Evolutionary conservation across 208 protist genomes (phyloP), one percentile per base, ranked within the genome.

Genomic region (Wallacemonas sp.): DNA sequence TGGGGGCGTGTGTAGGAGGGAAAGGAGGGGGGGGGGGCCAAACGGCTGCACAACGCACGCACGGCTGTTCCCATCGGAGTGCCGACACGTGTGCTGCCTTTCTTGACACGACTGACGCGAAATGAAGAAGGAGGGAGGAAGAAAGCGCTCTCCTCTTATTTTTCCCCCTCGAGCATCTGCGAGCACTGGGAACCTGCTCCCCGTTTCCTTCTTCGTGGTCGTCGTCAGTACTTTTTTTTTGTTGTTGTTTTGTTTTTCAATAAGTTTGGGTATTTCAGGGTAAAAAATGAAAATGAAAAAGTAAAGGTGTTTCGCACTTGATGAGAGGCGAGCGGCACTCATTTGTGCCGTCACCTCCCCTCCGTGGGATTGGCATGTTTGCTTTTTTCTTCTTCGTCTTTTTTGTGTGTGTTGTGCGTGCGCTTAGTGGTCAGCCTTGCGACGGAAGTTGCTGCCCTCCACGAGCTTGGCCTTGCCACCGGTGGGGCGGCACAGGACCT

Each of bases 381-480:
- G n/a, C n/a, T n/a, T n/a, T n/a, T n/a, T n/a, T n/a, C n/a, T n/a
- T n/a, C n/a, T n/a, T n/a, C n/a, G n/a, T n/a, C n/a, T n/a, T 36
- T 11, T 57, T 16, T 57, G 49, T 49, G 34, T 33, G 39, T 43
- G 44, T n/a, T 54, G 17, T 23, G 33, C 46, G 44, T 23, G 26
- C 41, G 61, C 36, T 85, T 91, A 94, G 77, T 96, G 83, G 61
- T 99, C 95, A 21, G 85, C 54, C 94, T 99, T 99, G 74, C 86
- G 86, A 68, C 98, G 87, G 88, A 98, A 98, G 44, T 82, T 78
- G 85, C 94, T 98, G 60, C 98, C 98, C 72, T 98, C 85, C 19
- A 90, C 96, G 48, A 99, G 93, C 65, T 90, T 85, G 44, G 98
- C 96, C 88, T 98, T 98, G 52, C 99, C 99, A 65, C 99, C 99